These are phyloP conservation scores for Amphibolis antarctica DNA, from an alignment of 106 monocot genomes.

Conservation along the genomic window DNA sequence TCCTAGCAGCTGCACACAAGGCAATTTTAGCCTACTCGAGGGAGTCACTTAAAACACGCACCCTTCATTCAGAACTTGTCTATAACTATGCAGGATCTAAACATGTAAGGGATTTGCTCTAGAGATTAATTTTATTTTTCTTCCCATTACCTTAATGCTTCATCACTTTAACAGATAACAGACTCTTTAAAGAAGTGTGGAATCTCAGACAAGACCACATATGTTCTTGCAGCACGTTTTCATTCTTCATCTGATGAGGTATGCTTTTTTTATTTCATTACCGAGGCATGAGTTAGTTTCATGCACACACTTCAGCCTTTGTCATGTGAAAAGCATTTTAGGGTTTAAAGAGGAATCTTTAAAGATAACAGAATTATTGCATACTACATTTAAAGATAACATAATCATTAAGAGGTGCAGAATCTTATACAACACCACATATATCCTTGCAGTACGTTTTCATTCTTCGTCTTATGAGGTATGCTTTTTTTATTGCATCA, in stretches of 20 bases:
- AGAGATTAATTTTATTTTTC: background rate
- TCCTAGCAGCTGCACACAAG: constrained; percentile 82
- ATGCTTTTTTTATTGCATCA: no score
- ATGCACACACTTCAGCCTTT: background rate
- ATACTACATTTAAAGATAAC: constrained; percentile 51
- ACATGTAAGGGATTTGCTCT: background rate
- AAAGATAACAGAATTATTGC: no score
- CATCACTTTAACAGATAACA: constrained; percentile 38
- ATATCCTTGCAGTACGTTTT: constrained; percentile 85
- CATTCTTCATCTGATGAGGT: constrained; percentile 67
- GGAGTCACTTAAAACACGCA: constrained; percentile 63
- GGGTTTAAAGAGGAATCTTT: no score
- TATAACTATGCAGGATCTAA: constrained; percentile 4
- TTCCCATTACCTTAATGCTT: background rate
- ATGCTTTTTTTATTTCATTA: no score
- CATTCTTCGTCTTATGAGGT: constrained; percentile 66
- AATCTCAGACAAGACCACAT: constrained; percentile 65
- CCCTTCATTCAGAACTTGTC: constrained; percentile 89
- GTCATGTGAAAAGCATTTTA: background rate
- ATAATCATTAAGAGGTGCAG: constrained; percentile 85
- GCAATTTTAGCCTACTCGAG: constrained; percentile 63
- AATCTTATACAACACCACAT: constrained; percentile 63
- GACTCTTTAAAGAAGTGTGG: constrained; percentile 92
- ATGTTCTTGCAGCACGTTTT: constrained; percentile 86
- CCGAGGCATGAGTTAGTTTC: no score